Evolutionary conservation across 306 rosid species (phyloP).

Genomic region (Senna tora): DNA sequence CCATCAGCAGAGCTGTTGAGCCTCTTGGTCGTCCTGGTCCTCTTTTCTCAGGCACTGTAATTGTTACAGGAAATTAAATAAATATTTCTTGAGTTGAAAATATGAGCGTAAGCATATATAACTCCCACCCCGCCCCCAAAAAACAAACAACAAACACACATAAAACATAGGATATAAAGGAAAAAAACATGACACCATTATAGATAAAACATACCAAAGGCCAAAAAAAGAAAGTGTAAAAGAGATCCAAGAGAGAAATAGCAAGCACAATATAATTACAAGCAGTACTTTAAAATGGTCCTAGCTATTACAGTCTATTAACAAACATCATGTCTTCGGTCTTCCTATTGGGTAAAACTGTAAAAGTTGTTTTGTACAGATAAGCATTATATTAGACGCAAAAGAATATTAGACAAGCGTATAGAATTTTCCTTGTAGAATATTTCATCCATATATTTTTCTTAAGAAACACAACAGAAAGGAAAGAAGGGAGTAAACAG

Average conservation of each 20-base stretch:
- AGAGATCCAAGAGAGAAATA: background rate
- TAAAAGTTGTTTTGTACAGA: background rate
- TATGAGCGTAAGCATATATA: background rate
- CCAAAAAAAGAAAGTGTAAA: background rate
- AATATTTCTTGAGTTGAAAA: background rate
- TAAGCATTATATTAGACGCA: background rate
- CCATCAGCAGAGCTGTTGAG: constrained; percentile 12
- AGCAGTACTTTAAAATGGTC: constrained; percentile 1
- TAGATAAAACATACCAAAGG: background rate
- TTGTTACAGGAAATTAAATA: constrained; percentile 2
- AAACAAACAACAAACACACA: background rate
- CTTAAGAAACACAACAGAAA: background rate
- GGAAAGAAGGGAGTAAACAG: constrained; percentile 15
- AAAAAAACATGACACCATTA: background rate
- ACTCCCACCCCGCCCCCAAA: too few relatives aligned
- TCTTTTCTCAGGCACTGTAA: constrained; percentile 4
- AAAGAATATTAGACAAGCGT: background rate
- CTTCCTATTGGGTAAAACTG: background rate
- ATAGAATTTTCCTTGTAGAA: background rate
- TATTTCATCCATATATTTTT: background rate
- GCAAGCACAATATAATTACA: background rate
- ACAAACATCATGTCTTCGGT: background rate
- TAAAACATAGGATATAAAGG: background rate
- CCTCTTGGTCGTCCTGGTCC: constrained; percentile 36
- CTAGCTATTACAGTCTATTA: background rate